Evolutionary conservation across 2,329 filamentous ascomycete genomes (phyloP), one percentile per base, ranked within the genome.

Genomic region (Aciculosporium take): DNA sequence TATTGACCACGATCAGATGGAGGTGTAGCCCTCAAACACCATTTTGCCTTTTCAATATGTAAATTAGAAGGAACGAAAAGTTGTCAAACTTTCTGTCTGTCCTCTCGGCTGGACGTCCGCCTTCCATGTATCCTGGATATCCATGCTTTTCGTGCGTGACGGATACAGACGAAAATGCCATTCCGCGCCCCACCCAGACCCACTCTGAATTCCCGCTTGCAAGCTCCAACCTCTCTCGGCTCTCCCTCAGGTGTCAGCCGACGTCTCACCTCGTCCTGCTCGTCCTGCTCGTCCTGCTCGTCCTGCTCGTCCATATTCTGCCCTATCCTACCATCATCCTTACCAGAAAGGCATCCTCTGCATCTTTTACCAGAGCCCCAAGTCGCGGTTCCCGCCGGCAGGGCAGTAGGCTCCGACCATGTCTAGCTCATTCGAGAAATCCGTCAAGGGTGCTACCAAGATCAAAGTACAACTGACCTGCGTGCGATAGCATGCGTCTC

Each of bases 371-470:
- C 27, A 37, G 25, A 30, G 32, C 32, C 29, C 23, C 15, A 31
- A 39, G 20, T 20, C 36, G 21, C 32, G 29, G 34, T 37, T 35
- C 41, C 29, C 28, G 12, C 23, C 18, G 15, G 35, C 30, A 31
- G 41, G 18, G 33, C 20, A 21, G 24, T 33, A 42, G 53, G 45
- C 46, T 45, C 38, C 45, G 45, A 57, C 39, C 51, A 88, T 88
- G 84, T 77, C 82, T 51, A 84, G 79, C 68, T 89, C 84, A 45
- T 96, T 96, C 61, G 91, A 98, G 72, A 98, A 96, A 73, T 94
- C 88, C 53, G 91, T 98, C 59, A 96, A 96, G 72, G 91, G 89
- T 66, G 89, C 85, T 54, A 96, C 89, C 56, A 96, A 96, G 72
- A 85, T 94, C 60, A 96, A 95, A 78, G 87, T 88, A 48, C 45